phyloP scores from a whole-genome alignment of 2,329 filamentous ascomycete species.

The Tolypocladium tropicale region DNA sequence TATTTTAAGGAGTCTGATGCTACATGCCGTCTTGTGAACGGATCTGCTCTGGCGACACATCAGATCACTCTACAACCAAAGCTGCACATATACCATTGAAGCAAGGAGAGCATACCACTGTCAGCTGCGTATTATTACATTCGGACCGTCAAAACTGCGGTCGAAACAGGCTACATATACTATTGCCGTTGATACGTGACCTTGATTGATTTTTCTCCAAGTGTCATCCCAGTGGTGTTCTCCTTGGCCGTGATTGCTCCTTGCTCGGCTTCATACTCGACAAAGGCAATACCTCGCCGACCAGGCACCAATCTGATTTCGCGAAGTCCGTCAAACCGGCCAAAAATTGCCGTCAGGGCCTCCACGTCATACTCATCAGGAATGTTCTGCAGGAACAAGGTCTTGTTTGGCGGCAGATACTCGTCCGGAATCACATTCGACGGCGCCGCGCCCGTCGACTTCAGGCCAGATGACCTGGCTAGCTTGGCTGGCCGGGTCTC shows the following conservation, averaged over 20 bases:
- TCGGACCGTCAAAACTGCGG: neutral
- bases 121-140: neutral
- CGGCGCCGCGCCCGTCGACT: slow-evolving; percentile 58
- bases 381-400: slow-evolving; percentile 85
- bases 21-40: neutral
- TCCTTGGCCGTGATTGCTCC: slow-evolving; percentile 92
- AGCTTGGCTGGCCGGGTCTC: slow-evolving; percentile 56
- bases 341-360: slow-evolving; percentile 69
- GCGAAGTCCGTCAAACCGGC: slow-evolving; percentile 84
- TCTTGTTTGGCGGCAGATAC: slow-evolving; percentile 95
- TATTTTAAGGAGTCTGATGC: slow-evolving; percentile 47
- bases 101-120: neutral
- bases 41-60: neutral
- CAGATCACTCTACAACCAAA: neutral
- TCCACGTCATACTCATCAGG: slow-evolving; percentile 81
- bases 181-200: slow-evolving; percentile 94
- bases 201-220: slow-evolving; percentile 73
- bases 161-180: neutral
- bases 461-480: slow-evolving; percentile 52
- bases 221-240: slow-evolving; percentile 73
- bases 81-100: neutral
- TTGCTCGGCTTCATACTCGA: slow-evolving; percentile 86
- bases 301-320: slow-evolving; percentile 86
- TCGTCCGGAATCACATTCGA: slow-evolving; percentile 85
- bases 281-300: slow-evolving; percentile 82